Base-by-base conservation (phyloP, 2,329 filamentous ascomycete genomes). In the Byssothecium circinans region DNA sequence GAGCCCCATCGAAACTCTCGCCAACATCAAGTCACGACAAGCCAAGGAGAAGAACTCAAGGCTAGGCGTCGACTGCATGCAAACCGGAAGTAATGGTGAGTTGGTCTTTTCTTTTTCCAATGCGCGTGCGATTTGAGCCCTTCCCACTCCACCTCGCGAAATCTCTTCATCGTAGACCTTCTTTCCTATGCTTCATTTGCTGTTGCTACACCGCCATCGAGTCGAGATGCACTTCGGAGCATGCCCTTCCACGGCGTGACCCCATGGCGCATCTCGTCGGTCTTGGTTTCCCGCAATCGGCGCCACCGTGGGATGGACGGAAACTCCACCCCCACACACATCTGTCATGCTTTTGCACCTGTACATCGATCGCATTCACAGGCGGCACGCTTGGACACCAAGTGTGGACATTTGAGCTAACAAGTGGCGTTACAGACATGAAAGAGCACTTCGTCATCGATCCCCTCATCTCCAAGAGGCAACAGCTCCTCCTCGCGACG, bases 371-470 rank as follows among this genome's bases (percentile, higher is more conserved):
- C 19, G 25, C 41, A 25, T 25, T 6, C 10, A 10, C 23, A 25
- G 23, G 23, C 23, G 23, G 23, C 23, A 6, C 23, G 23, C 23
- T 5, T 5, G 23, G 6, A 6, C 23, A 25, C 4, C 29, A 32
- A 14, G 29, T 32, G 29, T 38, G 19, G 17, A 23, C 8, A 17
- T n/a, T 1, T 36, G 30, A 60, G 56, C 64, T 69, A 61, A 69
- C 52, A 39, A 52, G 43, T 54, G 49, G 43, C 41, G 41, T 48
- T 47, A 40, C 67, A 85, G 86, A 97, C 75, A 99, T 99, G 94
- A 91, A 88, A 78, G 86, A 96, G 61, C 89, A 94, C 58, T 99
- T 99, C 74, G 94, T 96, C 58, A 97, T 99, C 69, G 94, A 99
- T 70, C 95, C 94, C 43, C 78, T 99, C 67, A 99, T 99, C 70